Evolutionary conservation across 192 early-diverging fungal genomes (phyloP).

Genomic region (Funneliformis geosporum): DNA sequence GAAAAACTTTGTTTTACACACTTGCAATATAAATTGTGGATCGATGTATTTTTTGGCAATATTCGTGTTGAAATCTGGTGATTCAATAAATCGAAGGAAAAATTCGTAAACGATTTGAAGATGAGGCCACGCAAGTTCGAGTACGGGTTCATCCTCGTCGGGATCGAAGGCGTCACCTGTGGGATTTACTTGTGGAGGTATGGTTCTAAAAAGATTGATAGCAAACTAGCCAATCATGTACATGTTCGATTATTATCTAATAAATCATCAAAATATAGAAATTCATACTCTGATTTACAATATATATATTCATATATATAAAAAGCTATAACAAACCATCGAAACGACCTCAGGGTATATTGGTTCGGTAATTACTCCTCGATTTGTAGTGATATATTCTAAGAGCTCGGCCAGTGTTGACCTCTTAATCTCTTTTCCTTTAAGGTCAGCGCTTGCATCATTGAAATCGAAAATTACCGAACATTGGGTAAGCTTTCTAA

Average conservation of each 20-base stretch:
- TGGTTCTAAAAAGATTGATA: constrained; percentile 93
- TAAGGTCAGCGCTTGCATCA: constrained; percentile 82
- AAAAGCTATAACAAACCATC: constrained; percentile 69
- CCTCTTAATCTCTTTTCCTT: constrained; percentile 96
- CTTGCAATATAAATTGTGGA: constrained; percentile 90
- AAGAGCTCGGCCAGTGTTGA: constrained; percentile 88
- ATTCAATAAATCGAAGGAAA: constrained; percentile 97
- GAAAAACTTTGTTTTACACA: constrained; percentile 38
- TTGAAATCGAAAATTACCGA: constrained; percentile 94
- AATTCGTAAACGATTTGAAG: constrained; percentile 98
- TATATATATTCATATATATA: not conserved
- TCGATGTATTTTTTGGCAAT: constrained; percentile 97
- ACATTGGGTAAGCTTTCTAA: constrained; percentile 92
- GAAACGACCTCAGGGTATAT: constrained; percentile 91
- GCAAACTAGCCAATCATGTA: constrained; percentile 66
- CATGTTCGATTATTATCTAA: constrained; percentile 19
- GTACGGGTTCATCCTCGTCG: constrained; percentile 98
- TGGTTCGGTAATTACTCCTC: constrained; percentile 84
- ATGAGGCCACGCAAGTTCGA: constrained; percentile 98
- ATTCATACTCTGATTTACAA: not conserved
- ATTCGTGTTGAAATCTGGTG: constrained; percentile 96
- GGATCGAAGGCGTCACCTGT: constrained; percentile 97
- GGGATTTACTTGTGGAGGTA: constrained; percentile 94
- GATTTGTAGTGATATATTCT: constrained; percentile 89
- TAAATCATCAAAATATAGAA: constrained; percentile 23